phyloP scores from a whole-genome alignment of 345 rosid species.

The Barbarea vulgaris region DNA sequence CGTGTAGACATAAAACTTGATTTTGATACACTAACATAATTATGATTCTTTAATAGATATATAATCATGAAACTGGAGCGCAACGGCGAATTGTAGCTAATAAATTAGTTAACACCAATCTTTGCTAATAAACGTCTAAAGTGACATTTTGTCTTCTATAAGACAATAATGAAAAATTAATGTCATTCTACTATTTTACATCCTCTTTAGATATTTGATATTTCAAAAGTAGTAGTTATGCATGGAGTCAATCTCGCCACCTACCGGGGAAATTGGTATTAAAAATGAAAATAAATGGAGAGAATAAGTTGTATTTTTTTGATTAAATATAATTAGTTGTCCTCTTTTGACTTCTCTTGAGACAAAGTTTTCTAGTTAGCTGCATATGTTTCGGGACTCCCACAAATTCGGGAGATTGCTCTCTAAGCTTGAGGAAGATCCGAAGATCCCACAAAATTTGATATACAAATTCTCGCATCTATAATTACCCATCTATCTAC shows the following conservation, averaged over 20 bases:
- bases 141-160: slow-evolving; percentile 5
- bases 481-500: neutral
- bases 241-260: slow-evolving; percentile 31
- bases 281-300: neutral
- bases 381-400: too few species aligned
- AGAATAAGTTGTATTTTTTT: neutral
- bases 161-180: neutral
- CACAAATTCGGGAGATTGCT: too few species aligned
- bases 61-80: neutral
- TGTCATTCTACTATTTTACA: neutral
- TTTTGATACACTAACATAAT: neutral
- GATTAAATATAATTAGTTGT: neutral
- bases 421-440: too few species aligned
- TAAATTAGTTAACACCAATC: neutral
- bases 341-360: slow-evolving; percentile 34
- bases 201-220: neutral
- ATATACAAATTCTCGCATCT: too few species aligned
- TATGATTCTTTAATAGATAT: neutral
- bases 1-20: neutral
- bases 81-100: neutral
- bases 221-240: slow-evolving; percentile 6
- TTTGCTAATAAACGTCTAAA: slow-evolving; percentile 1
- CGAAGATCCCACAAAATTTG: too few species aligned
- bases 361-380: neutral
- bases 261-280: neutral